Evolutionary conservation across 805 yeast species (phyloP), one percentile per base, ranked within the genome.

Genomic region (Candida germanica): DNA sequence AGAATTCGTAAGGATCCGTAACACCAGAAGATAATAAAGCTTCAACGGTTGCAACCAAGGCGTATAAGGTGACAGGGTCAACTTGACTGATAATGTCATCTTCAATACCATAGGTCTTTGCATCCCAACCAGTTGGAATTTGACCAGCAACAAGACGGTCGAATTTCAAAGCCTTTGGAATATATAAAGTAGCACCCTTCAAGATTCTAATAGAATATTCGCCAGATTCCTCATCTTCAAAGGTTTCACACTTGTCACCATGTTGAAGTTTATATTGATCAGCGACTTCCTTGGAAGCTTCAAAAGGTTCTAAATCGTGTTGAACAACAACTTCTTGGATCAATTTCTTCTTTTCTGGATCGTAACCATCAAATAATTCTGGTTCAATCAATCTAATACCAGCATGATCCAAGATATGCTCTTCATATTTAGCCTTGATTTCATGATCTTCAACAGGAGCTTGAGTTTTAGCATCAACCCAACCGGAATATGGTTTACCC

Each of bases 121-220:
- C 96, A 59, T 87, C 73, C 99, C 99, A 93, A 57, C 99, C 99
- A 30, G 95, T 82, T 56, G 99, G 99, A 50, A 93, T 83, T 75
- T 93, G 99, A 60, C 91, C 94, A 36, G 91, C 89, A 38, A 77
- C 86, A 61, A 83, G 65, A 65, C 93, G 75, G 65, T 83, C 87
- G 51, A 75, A 77, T 59, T 71, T 68, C 52, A 79, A 72, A 10
- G 91, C 91, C 73, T 93, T 93, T 62, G 99, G 98, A 66, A 93
- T 78, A 62, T 67, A 79, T 51, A 93, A 75, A 31, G 82, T 77
- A 35, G 98, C 96, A 54, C 98, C 98, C 79, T 87, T 87, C 64
- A 91, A 72, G 61, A 93, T 73, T 48, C 77, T 79, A 42, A 93
- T 96, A 31, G 95, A 78, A 73, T 78, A 93, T 68, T 93, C 96